phyloP scores from a whole-genome alignment of 2,329 filamentous ascomycete genomes.

The Zalaria sp. region DNA sequence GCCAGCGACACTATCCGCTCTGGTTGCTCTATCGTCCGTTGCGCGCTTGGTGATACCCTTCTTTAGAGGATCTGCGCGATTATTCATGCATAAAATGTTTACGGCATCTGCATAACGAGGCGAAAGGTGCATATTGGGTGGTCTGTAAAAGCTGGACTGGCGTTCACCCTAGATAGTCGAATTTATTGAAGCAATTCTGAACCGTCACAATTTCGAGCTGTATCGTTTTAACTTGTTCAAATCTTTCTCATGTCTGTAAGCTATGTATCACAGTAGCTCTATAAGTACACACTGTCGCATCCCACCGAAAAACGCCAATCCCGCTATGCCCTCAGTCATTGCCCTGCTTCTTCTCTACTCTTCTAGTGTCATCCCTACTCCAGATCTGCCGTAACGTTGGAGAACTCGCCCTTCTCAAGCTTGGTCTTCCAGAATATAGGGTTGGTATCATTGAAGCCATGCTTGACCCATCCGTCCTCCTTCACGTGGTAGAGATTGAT shows the following conservation, averaged over 20 bases:
- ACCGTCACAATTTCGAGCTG: too few species aligned
- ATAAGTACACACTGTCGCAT: neutral
- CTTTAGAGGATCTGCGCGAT: constrained; percentile 33
- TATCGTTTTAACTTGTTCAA: too few species aligned
- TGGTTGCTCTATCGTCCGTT: constrained; percentile 75
- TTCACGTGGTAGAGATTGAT: constrained; percentile 99
- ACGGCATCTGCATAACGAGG: too few species aligned
- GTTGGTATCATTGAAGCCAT: constrained; percentile 96
- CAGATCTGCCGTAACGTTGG: constrained; percentile 73
- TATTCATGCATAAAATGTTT: too few species aligned
- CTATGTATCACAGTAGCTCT: neutral
- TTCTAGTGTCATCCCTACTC: constrained; percentile 25
- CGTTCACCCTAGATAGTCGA: too few species aligned
- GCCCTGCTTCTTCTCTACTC: neutral
- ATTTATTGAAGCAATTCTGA: too few species aligned
- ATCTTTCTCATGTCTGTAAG: too few species aligned
- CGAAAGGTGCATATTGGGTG: too few species aligned
- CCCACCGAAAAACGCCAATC: constrained; percentile 2
- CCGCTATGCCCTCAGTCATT: constrained; percentile 3
- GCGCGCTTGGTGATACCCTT: constrained; percentile 81
- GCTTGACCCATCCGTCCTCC: constrained; percentile 97
- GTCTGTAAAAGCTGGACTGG: too few species aligned
- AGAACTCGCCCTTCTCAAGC: constrained; percentile 96
- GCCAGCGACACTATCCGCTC: constrained; percentile 79
- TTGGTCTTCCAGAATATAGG: constrained; percentile 99